phyloP scores from a whole-genome alignment of 73 alveolate genomes.

The Paramecium octaurelia region DNA sequence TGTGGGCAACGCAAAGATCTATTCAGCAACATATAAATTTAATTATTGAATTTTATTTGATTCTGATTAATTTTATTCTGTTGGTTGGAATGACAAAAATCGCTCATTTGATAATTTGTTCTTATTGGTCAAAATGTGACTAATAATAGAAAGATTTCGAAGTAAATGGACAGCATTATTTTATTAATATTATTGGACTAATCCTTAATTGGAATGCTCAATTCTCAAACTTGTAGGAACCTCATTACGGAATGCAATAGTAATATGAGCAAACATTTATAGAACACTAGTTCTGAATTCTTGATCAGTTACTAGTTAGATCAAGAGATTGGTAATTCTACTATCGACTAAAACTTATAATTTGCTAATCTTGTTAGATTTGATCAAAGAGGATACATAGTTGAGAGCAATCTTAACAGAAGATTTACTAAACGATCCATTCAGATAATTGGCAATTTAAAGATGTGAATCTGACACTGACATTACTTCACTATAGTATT shows the following conservation, averaged over 20 bases:
- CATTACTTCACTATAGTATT: slow-evolving; percentile 44
- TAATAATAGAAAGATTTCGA: slow-evolving; percentile 38
- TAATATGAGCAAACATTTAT: background rate
- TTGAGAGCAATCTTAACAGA: background rate
- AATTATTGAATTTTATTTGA: background rate
- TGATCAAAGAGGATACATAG: background rate
- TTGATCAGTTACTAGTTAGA: background rate
- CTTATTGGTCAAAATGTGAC: background rate
- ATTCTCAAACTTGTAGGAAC: slow-evolving; percentile 40
- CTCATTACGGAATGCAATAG: slow-evolving; percentile 9
- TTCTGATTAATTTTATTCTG: slow-evolving; percentile 20
- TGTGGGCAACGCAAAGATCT: background rate
- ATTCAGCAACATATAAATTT: background rate
- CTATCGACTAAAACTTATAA: slow-evolving; percentile 10
- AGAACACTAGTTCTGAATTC: background rate
- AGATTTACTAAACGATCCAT: background rate
- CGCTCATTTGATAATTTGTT: slow-evolving; percentile 36
- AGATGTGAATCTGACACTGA: background rate
- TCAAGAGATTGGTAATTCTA: background rate
- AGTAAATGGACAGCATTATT: slow-evolving; percentile 41
- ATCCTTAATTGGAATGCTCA: slow-evolving; percentile 31
- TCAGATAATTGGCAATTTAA: slow-evolving; percentile 2
- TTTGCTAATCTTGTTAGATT: slow-evolving; percentile 3
- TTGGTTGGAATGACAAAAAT: slow-evolving; percentile 35
- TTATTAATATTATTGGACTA: slow-evolving; percentile 24